Conservation (phyloP, 2,329 filamentous ascomycete genomes). For the Ascochyta pisi region DNA sequence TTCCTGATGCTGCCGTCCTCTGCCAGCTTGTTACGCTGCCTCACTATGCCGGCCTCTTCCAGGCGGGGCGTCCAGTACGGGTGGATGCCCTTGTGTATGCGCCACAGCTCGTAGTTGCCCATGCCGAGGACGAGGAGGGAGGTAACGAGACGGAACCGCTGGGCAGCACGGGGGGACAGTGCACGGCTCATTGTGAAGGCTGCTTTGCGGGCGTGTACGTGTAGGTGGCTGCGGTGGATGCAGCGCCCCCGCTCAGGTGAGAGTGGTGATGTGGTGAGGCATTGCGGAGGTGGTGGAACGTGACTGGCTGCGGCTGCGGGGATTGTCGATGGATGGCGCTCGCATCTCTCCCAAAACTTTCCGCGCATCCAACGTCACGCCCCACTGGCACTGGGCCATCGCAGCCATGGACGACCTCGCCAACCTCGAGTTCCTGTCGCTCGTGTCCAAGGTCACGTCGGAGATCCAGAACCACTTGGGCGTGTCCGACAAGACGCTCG, state of each 20-base stretch:
- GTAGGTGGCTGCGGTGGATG: background rate
- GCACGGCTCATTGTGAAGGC: slow-evolving; percentile 22
- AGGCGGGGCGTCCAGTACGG: slow-evolving; percentile 34
- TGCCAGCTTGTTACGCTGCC: slow-evolving; percentile 15
- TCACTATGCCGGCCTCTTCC: slow-evolving; percentile 27
- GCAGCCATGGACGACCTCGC: slow-evolving; percentile 83
- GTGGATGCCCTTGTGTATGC: slow-evolving; percentile 38
- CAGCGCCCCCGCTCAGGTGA: slow-evolving; percentile 1
- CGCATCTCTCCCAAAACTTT: slow-evolving; percentile 8
- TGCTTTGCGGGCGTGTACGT: background rate
- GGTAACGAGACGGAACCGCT: slow-evolving; percentile 17
- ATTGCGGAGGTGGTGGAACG: slow-evolving; percentile 9
- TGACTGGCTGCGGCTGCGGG: slow-evolving; percentile 25
- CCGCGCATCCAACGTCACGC: background rate
- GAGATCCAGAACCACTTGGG: slow-evolving; percentile 95
- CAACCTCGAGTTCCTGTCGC: slow-evolving; percentile 88
- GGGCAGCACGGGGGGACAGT: slow-evolving; percentile 9
- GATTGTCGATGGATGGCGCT: too few species aligned
- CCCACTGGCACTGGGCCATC: background rate
- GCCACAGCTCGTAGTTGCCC: slow-evolving; percentile 36
- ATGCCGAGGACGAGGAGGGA: slow-evolving; percentile 28
- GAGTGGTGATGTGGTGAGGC: slow-evolving; percentile 1
- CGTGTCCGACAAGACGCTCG: slow-evolving; percentile 90
- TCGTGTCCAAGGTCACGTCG: slow-evolving; percentile 92
- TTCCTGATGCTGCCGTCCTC: slow-evolving; percentile 7